Conservation (phyloP, 257 asterid species). For the Handroanthus guayacan region DNA sequence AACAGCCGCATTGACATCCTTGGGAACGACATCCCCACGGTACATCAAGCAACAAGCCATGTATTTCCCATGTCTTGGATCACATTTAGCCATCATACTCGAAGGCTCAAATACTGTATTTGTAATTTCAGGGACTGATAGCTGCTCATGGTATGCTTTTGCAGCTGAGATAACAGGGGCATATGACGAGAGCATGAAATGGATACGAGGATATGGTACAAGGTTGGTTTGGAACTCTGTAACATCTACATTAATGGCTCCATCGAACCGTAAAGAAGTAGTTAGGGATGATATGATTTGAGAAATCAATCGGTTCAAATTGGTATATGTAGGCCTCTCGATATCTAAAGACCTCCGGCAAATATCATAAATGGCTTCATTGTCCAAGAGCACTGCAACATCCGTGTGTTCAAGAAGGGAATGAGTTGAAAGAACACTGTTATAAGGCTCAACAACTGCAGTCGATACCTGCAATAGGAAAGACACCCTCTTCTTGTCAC, state of each 20-base stretch:
- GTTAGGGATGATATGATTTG: constrained; percentile 88
- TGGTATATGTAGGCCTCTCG: constrained; percentile 92
- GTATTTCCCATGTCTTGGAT: constrained; percentile 91
- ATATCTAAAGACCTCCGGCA: constrained; percentile 86
- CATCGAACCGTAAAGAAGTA: constrained; percentile 88
- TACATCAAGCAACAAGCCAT: constrained; percentile 98
- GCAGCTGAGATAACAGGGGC: constrained; percentile 94
- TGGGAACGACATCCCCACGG: constrained; percentile 91
- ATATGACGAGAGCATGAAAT: constrained; percentile 95
- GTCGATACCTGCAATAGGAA: constrained; percentile 76
- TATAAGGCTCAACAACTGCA: constrained; percentile 97
- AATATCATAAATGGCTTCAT: constrained; percentile 92
- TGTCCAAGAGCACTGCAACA: constrained; percentile 82
- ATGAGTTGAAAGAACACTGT: constrained; percentile 92
- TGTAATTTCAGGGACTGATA: constrained; percentile 89
- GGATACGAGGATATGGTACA: constrained; percentile 94
- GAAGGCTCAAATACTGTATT: constrained; percentile 92
- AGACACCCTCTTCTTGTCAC: constrained; percentile 10
- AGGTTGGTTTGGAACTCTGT: constrained; percentile 95
- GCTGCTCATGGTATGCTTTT: constrained; percentile 89
- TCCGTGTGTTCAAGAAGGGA: constrained; percentile 93
- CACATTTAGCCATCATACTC: constrained; percentile 97
- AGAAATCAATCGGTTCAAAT: constrained; percentile 83
- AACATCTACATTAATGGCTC: constrained; percentile 88
- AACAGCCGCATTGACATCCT: constrained; percentile 93